Evolutionary conservation across 495 filamentous ascomycete species (phyloP).

Genomic region (Annulohypoxylon stygium): DNA sequence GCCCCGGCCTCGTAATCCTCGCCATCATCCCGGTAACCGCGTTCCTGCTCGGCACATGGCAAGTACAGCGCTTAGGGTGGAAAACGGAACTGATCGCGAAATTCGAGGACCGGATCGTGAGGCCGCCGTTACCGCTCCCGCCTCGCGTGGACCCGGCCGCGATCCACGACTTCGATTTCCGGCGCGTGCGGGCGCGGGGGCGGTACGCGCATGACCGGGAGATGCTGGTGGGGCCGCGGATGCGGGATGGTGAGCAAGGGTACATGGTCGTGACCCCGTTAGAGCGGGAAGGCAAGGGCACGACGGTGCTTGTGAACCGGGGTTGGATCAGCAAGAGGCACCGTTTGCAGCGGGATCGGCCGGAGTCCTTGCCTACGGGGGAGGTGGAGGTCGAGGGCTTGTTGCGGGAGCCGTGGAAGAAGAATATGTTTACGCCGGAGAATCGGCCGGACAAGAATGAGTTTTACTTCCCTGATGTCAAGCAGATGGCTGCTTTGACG

Average conservation of each 20-base stretch:
- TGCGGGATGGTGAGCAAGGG: slow-evolving; percentile 89
- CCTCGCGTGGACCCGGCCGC: slow-evolving; percentile 81
- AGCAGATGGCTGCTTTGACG: slow-evolving; percentile 88
- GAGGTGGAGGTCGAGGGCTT: slow-evolving; percentile 85
- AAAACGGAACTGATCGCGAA: slow-evolving; percentile 91
- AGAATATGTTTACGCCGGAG: slow-evolving; percentile 95
- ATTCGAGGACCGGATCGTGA: slow-evolving; percentile 89
- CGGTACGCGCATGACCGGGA: slow-evolving; percentile 86
- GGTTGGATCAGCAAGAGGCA: slow-evolving; percentile 88
- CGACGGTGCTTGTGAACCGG: slow-evolving; percentile 83
- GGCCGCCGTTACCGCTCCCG: slow-evolving; percentile 87
- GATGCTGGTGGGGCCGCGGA: slow-evolving; percentile 93
- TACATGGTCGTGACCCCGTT: slow-evolving; percentile 92
- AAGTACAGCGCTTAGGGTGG: slow-evolving; percentile 92
- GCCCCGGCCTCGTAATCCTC: slow-evolving; percentile 83
- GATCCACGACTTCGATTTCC: slow-evolving; percentile 91
- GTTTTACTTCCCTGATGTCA: slow-evolving; percentile 95
- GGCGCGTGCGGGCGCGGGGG: slow-evolving; percentile 83
- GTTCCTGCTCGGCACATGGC: slow-evolving; percentile 92
- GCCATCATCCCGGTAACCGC: slow-evolving; percentile 91
- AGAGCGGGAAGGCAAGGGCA: slow-evolving; percentile 69
- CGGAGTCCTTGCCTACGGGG: slow-evolving; percentile 70
- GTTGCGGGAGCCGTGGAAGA: slow-evolving; percentile 90
- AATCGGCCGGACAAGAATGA: slow-evolving; percentile 84
- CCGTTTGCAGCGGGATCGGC: slow-evolving; percentile 71